phyloP scores from a whole-genome alignment of 805 yeast species.

The Candida dendrica region DNA sequence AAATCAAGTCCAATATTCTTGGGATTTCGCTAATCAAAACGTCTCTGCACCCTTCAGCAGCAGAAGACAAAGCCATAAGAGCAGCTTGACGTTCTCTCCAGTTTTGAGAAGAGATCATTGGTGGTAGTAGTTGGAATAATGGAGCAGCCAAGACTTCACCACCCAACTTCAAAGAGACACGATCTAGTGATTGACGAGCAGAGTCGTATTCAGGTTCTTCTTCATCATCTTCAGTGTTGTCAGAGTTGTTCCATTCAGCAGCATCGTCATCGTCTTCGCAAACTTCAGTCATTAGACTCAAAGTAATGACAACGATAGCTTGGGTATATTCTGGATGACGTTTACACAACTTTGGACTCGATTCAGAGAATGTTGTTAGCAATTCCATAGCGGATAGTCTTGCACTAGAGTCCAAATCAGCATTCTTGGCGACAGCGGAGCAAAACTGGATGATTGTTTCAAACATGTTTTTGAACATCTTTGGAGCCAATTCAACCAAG shows the following conservation, averaged over 20 bases:
- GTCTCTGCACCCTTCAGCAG: constrained; percentile 96
- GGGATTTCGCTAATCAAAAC: constrained; percentile 78
- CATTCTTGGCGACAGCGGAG: constrained; percentile 74
- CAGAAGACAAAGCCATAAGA: constrained; percentile 91
- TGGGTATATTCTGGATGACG: constrained; percentile 64
- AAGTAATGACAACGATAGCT: constrained; percentile 63
- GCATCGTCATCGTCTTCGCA: constrained; percentile 86
- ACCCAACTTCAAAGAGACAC: constrained; percentile 76
- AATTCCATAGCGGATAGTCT: constrained; percentile 86
- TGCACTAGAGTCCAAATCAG: constrained; percentile 69
- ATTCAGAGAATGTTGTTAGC: constrained; percentile 84
- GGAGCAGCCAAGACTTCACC: constrained; percentile 83
- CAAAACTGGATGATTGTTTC: constrained; percentile 82
- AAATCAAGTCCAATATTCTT: constrained; percentile 71
- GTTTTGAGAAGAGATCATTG: constrained; percentile 63
- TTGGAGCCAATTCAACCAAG: constrained; percentile 88
- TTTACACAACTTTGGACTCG: constrained; percentile 93
- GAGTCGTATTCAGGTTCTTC: constrained; percentile 83
- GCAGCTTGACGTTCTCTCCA: constrained; percentile 98
- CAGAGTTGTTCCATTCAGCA: constrained; percentile 78
- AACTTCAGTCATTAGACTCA: constrained; percentile 87
- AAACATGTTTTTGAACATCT: constrained; percentile 87
- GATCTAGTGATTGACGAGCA: constrained; percentile 90
- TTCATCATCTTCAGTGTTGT: constrained; percentile 72
- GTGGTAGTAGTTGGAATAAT: constrained; percentile 78